Evolutionary conservation across 2,329 filamentous ascomycete species (phyloP).

Genomic region (Zymoseptoria tritici): DNA sequence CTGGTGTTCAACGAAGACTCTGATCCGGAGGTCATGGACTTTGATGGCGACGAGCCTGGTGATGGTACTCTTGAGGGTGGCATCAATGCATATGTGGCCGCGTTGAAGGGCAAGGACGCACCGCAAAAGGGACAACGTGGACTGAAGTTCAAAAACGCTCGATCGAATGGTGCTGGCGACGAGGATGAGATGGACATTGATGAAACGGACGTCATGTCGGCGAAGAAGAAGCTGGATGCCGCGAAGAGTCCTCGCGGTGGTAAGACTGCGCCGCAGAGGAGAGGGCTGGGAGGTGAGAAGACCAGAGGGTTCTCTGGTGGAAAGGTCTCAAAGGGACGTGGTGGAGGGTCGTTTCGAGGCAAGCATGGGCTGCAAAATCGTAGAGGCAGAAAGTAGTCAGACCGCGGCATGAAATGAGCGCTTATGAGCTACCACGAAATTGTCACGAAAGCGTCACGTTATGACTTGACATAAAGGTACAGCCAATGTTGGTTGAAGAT

Average conservation of each 20-base stretch:
- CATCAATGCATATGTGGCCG: constrained; percentile 55
- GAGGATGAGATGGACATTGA: constrained; percentile 42
- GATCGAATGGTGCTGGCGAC: constrained; percentile 31
- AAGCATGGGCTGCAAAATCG: constrained; percentile 18
- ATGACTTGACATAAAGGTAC: not conserved
- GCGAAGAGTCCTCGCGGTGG: constrained; percentile 11
- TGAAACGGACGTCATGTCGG: constrained; percentile 32
- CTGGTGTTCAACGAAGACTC: constrained; percentile 57
- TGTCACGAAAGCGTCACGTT: not conserved
- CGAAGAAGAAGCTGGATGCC: constrained; percentile 29
- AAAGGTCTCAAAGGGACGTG: constrained; percentile 15
- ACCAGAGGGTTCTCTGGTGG: constrained; percentile 10
- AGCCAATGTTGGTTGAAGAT: too few relatives aligned
- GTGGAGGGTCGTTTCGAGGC: constrained; percentile 8
- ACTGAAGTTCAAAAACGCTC: constrained; percentile 52
- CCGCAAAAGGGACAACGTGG: constrained; percentile 52
- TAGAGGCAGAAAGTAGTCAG: constrained; percentile 6
- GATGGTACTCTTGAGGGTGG: constrained; percentile 40
- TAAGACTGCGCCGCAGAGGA: constrained; percentile 19
- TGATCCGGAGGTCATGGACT: constrained; percentile 44
- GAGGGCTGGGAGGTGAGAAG: constrained; percentile 22
- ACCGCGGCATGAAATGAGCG: not conserved
- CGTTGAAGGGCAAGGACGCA: constrained; percentile 53
- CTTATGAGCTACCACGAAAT: not conserved
- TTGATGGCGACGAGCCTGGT: constrained; percentile 45